Percentiles rank a stretch among this genome's conserved stretches.
These are phyloP conservation scores for Paracoccidioides brasiliensis DNA, from an alignment of 2,329 filamentous ascomycete species.

Conservation along the genomic window DNA sequence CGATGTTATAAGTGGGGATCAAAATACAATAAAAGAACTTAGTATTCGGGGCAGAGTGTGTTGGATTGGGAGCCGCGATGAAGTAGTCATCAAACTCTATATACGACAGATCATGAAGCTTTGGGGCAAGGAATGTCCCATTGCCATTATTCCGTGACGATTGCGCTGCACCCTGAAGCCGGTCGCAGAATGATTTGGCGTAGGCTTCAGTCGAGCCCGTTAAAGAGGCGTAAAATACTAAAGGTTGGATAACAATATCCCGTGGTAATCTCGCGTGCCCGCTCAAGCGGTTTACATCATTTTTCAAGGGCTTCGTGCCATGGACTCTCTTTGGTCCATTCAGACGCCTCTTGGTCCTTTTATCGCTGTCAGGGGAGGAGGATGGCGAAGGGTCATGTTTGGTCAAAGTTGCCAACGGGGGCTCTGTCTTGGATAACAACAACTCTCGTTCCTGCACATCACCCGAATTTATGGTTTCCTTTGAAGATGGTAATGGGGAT, in stretches of 20 bases:
- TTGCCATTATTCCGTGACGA: constrained; percentile 10
- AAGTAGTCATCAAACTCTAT: constrained; percentile 92
- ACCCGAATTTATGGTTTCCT: no score
- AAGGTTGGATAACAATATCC: constrained; percentile 39
- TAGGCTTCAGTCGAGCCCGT: constrained; percentile 70
- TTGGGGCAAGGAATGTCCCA: constrained; percentile 40
- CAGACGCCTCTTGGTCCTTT: not conserved
- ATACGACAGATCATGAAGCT: constrained; percentile 66
- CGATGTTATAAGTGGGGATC: constrained; percentile 87
- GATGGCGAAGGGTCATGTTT: not conserved
- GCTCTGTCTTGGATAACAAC: not conserved
- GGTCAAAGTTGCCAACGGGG: not conserved
- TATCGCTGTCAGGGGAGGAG: constrained; percentile 1
- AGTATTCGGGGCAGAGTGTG: constrained; percentile 32
- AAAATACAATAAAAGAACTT: constrained; percentile 73
- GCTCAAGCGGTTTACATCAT: not conserved
- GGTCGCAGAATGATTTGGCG: constrained; percentile 49
- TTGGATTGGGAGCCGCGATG: constrained; percentile 55
- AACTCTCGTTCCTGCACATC: no score
- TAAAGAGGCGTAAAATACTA: constrained; percentile 83
- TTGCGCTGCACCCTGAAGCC: constrained; percentile 35
- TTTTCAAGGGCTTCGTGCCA: constrained; percentile 8
- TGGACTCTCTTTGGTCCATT: constrained; percentile 9
- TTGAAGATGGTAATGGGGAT: not conserved
- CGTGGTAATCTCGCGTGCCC: not conserved